Percentiles rank a stretch among this genome's conserved stretches.
Evolutionary conservation across 2,329 filamentous ascomycete genomes (phyloP).

Genomic region (Aspergillus hiratsukae): DNA sequence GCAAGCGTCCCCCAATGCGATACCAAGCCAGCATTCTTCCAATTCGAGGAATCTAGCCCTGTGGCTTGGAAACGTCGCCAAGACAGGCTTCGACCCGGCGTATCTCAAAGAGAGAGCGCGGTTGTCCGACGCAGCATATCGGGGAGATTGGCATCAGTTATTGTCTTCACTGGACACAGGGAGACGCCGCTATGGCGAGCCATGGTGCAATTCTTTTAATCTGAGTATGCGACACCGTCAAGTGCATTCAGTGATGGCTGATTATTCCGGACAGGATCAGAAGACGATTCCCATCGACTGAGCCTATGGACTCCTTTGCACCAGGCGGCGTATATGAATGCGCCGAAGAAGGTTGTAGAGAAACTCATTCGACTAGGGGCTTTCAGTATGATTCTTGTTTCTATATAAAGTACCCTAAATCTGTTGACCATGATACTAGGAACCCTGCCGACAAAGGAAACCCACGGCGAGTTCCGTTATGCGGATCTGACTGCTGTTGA

Average conservation of each 20-base stretch:
- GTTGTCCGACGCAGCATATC: neutral
- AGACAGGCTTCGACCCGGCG: neutral
- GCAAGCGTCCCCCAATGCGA: neutral
- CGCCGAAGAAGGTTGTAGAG: neutral
- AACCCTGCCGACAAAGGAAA: neutral
- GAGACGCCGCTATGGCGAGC: neutral
- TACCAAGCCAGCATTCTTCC: neutral
- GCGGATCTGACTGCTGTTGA: neutral
- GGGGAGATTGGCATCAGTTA: neutral
- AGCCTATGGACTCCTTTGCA: constrained; percentile 1
- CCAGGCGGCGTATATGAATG: constrained; percentile 2
- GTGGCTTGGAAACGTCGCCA: neutral
- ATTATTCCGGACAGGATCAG: neutral
- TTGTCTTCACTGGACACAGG: neutral
- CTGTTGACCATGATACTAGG: neutral
- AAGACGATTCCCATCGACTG: neutral
- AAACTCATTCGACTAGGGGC: neutral
- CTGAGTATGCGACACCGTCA: neutral
- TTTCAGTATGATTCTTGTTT: neutral
- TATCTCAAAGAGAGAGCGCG: neutral
- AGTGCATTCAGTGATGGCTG: neutral
- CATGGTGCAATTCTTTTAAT: neutral
- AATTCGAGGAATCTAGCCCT: neutral
- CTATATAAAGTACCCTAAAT: neutral
- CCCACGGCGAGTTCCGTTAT: neutral